Evolutionary conservation across 75 land plant genomes (phyloP).

Genomic region (Larix kaempferi): DNA sequence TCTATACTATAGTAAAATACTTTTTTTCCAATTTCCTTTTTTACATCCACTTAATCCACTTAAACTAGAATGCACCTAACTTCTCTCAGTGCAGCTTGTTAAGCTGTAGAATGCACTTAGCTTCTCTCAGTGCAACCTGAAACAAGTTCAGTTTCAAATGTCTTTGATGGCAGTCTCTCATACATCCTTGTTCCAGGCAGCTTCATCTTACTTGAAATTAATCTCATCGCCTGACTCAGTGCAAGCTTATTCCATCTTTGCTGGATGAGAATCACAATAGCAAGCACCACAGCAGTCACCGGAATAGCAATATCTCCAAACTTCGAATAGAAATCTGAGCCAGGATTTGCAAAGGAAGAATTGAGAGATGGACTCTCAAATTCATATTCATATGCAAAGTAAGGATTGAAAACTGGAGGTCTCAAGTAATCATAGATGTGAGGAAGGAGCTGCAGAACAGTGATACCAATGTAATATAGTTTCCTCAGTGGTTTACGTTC

Average conservation of each 20-base stretch:
- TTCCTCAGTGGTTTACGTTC: conserved; percentile 50
- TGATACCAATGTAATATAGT: conserved; percentile 60
- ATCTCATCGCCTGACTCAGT: conserved; percentile 17
- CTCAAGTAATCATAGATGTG: conserved; percentile 53
- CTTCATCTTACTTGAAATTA: conserved; percentile 23
- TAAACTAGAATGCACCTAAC: too few relatives aligned
- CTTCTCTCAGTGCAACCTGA: conserved; percentile 6
- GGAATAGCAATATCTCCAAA: conserved; percentile 64
- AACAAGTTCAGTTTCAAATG: conserved; percentile 59
- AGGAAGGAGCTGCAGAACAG: conserved; percentile 54
- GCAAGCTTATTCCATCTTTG: conserved; percentile 53
- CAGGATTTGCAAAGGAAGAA: conserved; percentile 39
- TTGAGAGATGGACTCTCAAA: conserved; percentile 25
- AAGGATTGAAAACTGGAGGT: conserved; percentile 46
- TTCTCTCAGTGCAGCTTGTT: too few relatives aligned
- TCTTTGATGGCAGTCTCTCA: conserved; percentile 54
- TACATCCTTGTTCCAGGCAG: conserved; percentile 47
- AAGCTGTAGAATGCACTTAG: too few relatives aligned
- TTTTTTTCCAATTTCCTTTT: too few relatives aligned
- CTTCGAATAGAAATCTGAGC: conserved; percentile 55
- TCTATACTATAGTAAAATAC: too few relatives aligned
- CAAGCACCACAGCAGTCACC: conserved; percentile 36
- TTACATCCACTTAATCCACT: too few relatives aligned
- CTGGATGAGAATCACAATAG: conserved; percentile 47
- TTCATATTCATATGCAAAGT: conserved; percentile 40